These are phyloP conservation scores for Backusella australiensis DNA, from an alignment of 192 early-diverging fungal species.

Conservation along the genomic window DNA sequence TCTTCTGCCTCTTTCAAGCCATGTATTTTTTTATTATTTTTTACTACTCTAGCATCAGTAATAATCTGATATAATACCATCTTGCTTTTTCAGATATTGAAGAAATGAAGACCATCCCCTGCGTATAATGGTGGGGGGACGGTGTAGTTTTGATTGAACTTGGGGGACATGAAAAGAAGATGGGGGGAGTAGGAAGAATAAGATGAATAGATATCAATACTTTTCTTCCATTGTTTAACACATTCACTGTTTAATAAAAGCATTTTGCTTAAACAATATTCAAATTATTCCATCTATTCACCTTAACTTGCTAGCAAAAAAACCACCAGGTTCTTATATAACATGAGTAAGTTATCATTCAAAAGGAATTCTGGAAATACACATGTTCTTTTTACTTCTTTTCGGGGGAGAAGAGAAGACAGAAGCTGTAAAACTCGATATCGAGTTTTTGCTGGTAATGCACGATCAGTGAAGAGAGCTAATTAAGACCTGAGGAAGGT, in stretches of 20 bases:
- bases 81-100: background rate
- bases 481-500: background rate
- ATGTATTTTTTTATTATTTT: background rate
- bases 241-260: background rate
- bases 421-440: background rate
- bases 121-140: background rate
- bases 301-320: background rate
- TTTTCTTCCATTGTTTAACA: background rate
- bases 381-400: background rate
- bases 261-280: background rate
- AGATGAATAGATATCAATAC: background rate
- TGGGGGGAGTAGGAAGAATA: background rate
- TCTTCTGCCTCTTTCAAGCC: background rate
- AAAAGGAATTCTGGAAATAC: background rate
- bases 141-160: background rate
- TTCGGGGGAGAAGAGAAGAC: background rate
- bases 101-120: background rate
- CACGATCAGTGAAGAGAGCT: background rate
- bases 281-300: background rate
- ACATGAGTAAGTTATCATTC: background rate
- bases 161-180: background rate
- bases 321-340: background rate
- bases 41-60: background rate
- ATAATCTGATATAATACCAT: background rate
- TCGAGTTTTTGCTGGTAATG: conserved; percentile 4